phyloP scores from a whole-genome alignment of 1,139 yeast genomes.

The Candida pseudocylindracea region DNA sequence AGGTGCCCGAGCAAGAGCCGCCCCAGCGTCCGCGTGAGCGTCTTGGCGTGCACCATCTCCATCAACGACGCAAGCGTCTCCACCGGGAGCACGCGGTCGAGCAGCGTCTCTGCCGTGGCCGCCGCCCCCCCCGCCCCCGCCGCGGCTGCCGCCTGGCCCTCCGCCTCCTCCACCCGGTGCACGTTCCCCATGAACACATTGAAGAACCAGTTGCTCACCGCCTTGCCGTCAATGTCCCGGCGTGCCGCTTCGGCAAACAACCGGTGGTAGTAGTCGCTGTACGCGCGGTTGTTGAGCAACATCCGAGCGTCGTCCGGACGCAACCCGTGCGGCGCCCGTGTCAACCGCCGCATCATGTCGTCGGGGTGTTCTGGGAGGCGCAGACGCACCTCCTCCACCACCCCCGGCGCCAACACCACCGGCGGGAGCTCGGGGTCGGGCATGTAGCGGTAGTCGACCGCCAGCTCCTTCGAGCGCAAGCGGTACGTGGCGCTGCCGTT shows the following conservation, averaged over 20 bases:
- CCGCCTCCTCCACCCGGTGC: constrained; percentile 21
- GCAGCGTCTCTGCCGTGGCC: too few relatives aligned
- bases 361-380: constrained; percentile 48
- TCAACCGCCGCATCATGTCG: constrained; percentile 22
- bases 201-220: constrained; percentile 62
- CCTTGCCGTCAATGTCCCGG: constrained; percentile 9
- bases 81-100: constrained; percentile 9
- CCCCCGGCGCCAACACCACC: constrained; percentile 19
- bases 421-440: constrained; percentile 81
- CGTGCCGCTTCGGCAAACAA: constrained; percentile 10
- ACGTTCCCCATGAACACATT: constrained; percentile 63
- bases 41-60: constrained; percentile 6
- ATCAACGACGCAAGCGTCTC: constrained; percentile 9
- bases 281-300: constrained; percentile 19
- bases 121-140: too few relatives aligned
- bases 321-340: constrained; percentile 27
- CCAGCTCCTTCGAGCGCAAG: constrained; percentile 56
- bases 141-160: constrained; percentile 7
- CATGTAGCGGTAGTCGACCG: constrained; percentile 77
- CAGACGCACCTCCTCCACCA: constrained; percentile 12
- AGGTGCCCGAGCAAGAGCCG: constrained; percentile 36
- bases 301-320: constrained; percentile 53
- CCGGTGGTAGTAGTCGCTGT: constrained; percentile 27
- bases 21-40: constrained; percentile 32
- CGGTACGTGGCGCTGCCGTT: constrained; percentile 46